These are phyloP conservation scores for Syzygium malaccense DNA, from an alignment of 441 rosid genomes.

Conservation along the genomic window DNA sequence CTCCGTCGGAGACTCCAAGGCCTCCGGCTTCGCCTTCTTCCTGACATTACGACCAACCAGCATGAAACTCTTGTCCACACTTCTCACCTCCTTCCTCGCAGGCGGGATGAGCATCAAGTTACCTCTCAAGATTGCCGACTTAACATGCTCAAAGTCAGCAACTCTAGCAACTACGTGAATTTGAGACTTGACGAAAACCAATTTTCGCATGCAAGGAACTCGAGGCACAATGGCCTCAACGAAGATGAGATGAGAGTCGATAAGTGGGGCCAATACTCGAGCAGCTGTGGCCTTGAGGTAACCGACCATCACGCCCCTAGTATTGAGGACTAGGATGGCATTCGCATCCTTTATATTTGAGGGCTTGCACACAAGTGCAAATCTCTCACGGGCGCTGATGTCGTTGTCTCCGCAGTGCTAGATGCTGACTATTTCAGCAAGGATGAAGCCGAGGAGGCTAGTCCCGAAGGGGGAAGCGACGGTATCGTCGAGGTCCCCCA, in stretches of 20 bases:
- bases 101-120: constrained; percentile 42
- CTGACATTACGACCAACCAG: constrained; percentile 42
- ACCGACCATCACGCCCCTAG: constrained; percentile 46
- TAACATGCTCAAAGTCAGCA: constrained; percentile 25
- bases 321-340: constrained; percentile 67
- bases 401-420: constrained; percentile 37
- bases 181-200: constrained; percentile 41
- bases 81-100: constrained; percentile 15
- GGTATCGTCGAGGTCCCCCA: too few relatives aligned
- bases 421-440: constrained; percentile 48
- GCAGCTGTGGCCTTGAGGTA: constrained; percentile 64
- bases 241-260: constrained; percentile 29
- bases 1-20: constrained; percentile 55
- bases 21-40: constrained; percentile 39
- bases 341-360: constrained; percentile 41
- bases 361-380: constrained; percentile 67
- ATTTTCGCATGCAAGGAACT: constrained; percentile 26
- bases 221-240: constrained; percentile 65
- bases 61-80: constrained; percentile 58
- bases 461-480: constrained; percentile 16
- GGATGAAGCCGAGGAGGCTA: constrained; percentile 50
- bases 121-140: constrained; percentile 20
- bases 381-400: constrained; percentile 47
- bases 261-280: constrained; percentile 50
- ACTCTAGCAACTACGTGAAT: constrained; percentile 52